Evolutionary conservation across 2,329 filamentous ascomycete genomes (phyloP).

Genomic region (Tolypocladium pustulatum): DNA sequence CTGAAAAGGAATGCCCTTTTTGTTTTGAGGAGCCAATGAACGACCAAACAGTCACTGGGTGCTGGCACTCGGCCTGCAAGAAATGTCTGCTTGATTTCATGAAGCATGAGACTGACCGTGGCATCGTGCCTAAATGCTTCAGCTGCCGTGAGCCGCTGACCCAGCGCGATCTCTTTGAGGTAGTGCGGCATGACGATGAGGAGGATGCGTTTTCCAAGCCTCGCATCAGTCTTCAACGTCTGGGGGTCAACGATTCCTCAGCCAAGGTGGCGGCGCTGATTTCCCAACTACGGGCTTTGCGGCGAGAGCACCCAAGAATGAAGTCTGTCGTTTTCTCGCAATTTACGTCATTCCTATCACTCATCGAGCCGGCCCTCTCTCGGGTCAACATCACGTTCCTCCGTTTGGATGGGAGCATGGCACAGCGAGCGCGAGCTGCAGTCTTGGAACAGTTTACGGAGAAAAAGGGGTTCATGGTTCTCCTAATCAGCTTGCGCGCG

Average conservation of each 20-base stretch:
- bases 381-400: conserved; percentile 65
- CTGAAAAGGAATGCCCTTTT: conserved; percentile 82
- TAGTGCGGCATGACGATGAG: conserved; percentile 66
- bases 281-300: conserved; percentile 59
- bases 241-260: conserved; percentile 59
- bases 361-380: conserved; percentile 73
- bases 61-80: conserved; percentile 96
- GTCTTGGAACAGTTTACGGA: conserved; percentile 66
- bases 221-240: conserved; percentile 49
- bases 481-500: conserved; percentile 77
- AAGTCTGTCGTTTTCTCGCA: conserved; percentile 96
- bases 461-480: conserved; percentile 51
- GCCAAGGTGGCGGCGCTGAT: conserved; percentile 81
- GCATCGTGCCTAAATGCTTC: conserved; percentile 72
- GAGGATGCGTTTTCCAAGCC: conserved; percentile 32
- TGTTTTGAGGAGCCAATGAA: conserved; percentile 95
- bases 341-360: conserved; percentile 89
- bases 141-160: conserved; percentile 80
- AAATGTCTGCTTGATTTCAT: conserved; percentile 87
- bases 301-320: conserved; percentile 52
- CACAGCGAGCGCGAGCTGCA: conserved; percentile 71
- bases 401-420: conserved; percentile 86
- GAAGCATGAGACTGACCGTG: conserved; percentile 70
- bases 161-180: conserved; percentile 79
- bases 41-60: conserved; percentile 86